Evolutionary conservation across 2,329 filamentous ascomycete species (phyloP).

Genomic region (Tolypocladium guangdongense): DNA sequence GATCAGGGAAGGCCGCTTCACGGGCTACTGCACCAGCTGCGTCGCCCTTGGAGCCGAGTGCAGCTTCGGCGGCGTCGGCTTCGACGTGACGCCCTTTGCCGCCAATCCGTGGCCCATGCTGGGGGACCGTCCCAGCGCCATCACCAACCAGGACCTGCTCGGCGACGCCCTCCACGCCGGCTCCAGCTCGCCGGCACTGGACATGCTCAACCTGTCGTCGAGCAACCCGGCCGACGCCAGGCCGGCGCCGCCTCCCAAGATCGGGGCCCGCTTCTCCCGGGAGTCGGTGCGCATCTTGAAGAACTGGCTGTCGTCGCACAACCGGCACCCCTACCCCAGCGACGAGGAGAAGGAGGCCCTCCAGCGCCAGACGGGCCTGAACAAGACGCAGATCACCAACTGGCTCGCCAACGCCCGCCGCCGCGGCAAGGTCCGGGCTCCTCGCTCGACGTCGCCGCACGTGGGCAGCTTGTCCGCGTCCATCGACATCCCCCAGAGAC

Average conservation of each 20-base stretch:
- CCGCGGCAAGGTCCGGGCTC: conserved; percentile 63
- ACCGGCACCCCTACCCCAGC: conserved; percentile 75
- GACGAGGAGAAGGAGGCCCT: conserved; percentile 78
- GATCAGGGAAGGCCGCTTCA: conserved; percentile 47
- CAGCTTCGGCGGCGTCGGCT: conserved; percentile 37
- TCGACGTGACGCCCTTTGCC: conserved; percentile 27
- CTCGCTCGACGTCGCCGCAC: conserved; percentile 59
- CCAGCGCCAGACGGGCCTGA: conserved; percentile 68
- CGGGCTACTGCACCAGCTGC: conserved; percentile 51
- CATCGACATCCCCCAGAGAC: conserved; percentile 61
- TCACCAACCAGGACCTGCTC: conserved; percentile 13
- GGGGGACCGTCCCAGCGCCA: conserved; percentile 30
- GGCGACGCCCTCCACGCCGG: conserved; percentile 13
- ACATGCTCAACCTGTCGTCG: conserved; percentile 13
- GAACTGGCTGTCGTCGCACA: conserved; percentile 73
- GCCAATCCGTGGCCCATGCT: conserved; percentile 34
- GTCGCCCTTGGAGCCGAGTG: conserved; percentile 48
- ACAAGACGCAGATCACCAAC: conserved; percentile 75
- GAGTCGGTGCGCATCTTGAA: conserved; percentile 73
- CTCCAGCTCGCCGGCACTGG: conserved; percentile 14
- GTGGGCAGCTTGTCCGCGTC: conserved; percentile 47
- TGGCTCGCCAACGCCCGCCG: conserved; percentile 87
- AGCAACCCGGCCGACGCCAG: conserved; percentile 13
- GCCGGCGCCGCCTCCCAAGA: conserved; percentile 40
- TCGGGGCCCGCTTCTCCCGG: conserved; percentile 66